Evolutionary conservation across 495 filamentous ascomycete genomes (phyloP), one percentile per base, ranked within the genome.

Genomic region (Delitschia confertaspora): DNA sequence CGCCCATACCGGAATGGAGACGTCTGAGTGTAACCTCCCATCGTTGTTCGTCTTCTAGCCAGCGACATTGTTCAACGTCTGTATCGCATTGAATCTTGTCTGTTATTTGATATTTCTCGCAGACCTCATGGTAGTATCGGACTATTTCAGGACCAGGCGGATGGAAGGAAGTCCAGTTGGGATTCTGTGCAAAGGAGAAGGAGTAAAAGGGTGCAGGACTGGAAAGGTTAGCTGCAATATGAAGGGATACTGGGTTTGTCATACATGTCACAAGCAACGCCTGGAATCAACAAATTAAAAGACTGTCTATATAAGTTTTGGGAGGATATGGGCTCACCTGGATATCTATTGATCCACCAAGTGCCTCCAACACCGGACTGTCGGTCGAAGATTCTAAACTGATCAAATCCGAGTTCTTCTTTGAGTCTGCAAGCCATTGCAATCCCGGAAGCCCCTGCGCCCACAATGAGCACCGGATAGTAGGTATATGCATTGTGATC

Each of bases 341-440:
- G 80, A 59, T 83, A 84, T 25, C 71, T 60, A 58, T 83, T 83
- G 35, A 73, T 71, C 64, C 68, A 73, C 80, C 80, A 85, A 9
- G 79, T 82, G 11, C 80, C 80, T 30, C 80, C 80, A 45, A 80
- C 69, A 4, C 69, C 72, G 1, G 71, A 59, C 42, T 77, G 69
- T 21, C 72, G 61, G 2, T 83, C 80, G 55, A 83, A 82, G 43
- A 85, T 70, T 17, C 72, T 59, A 51, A 82, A 76, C 44, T 80
- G 74, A 52, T 79, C 73, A 42, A 75, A 76, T 19, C 70, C 71
- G 9, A 80, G 65, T 32, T 65, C 65, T 37, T 78, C 65, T 45
- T 75, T 77, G 45, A 84, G 54, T 13, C 70, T 68, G 47, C 77
- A 80, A 10, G 70, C 79, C 65, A 80, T 73, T 8, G 75, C 78